Percentiles rank a stretch among this genome's conserved stretches.
These are phyloP conservation scores for Boletus fagicola DNA, from an alignment of 768 basidiomycete genomes.

Conservation along the genomic window DNA sequence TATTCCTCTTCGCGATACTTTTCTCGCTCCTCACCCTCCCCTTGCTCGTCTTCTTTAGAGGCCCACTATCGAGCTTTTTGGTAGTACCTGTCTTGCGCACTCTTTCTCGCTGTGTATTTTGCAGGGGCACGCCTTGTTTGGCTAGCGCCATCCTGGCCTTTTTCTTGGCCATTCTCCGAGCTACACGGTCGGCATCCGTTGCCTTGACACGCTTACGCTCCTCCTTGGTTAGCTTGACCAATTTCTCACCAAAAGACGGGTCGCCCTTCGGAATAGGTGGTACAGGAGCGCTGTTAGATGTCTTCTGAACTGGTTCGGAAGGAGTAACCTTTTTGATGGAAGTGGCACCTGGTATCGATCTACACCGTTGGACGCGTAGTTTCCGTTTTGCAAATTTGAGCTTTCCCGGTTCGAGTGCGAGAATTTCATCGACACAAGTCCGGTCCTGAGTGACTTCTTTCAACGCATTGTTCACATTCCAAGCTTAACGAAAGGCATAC, in stretches of 20 bases:
- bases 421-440: constrained; percentile 87
- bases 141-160: constrained; percentile 60
- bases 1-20: constrained; percentile 52
- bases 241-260: constrained; percentile 73
- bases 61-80: constrained; percentile 21
- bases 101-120: constrained; percentile 46
- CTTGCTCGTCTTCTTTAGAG: constrained; percentile 36
- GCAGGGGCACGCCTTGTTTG: constrained; percentile 37
- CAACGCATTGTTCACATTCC: neutral
- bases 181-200: constrained; percentile 74
- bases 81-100: constrained; percentile 40
- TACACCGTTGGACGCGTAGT: constrained; percentile 88
- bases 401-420: constrained; percentile 72
- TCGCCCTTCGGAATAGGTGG: constrained; percentile 66
- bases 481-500: neutral
- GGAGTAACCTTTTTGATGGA: constrained; percentile 15
- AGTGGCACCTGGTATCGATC: constrained; percentile 52
- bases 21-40: constrained; percentile 54
- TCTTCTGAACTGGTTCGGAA: constrained; percentile 1
- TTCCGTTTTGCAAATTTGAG: constrained; percentile 93
- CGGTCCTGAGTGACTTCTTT: constrained; percentile 57
- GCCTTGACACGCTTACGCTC: constrained; percentile 84
- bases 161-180: constrained; percentile 88
- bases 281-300: constrained; percentile 7
- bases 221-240: constrained; percentile 77